Conservation (phyloP, 1,139 yeast species). For the Eremothecium sinecaudum region DNA sequence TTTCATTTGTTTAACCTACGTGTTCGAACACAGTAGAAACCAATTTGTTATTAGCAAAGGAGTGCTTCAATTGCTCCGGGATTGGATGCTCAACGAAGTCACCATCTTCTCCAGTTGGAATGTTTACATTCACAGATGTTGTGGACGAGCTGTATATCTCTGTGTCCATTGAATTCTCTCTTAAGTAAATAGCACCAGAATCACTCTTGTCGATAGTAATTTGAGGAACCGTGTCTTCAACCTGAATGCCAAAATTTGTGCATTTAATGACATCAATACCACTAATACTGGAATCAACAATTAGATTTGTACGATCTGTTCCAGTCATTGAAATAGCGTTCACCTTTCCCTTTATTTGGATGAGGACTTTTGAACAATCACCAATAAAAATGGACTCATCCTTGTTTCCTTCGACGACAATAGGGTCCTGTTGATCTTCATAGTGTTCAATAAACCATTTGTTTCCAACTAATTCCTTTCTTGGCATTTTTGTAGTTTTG, state of each 20-base stretch:
- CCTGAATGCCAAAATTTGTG: conserved; percentile 73
- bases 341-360: conserved; percentile 84
- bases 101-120: conserved; percentile 55
- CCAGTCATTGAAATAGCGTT: conserved; percentile 78
- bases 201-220: conserved; percentile 83
- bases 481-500: conserved; percentile 55
- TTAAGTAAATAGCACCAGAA: conserved; percentile 72
- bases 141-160: conserved; percentile 78
- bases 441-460: conserved; percentile 85
- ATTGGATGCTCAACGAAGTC: conserved; percentile 69
- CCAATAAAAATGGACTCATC: conserved; percentile 87
- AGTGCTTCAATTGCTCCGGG: conserved; percentile 82
- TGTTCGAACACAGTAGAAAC: conserved; percentile 49
- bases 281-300: conserved; percentile 76
- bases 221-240: conserved; percentile 70
- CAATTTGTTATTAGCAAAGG: conserved; percentile 39
- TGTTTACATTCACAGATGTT: conserved; percentile 73
- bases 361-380: conserved; percentile 59
- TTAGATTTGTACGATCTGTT: conserved; percentile 62
- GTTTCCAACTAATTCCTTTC: conserved; percentile 71
- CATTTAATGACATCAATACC: conserved; percentile 85
- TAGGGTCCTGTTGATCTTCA: conserved; percentile 45
- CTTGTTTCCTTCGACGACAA: conserved; percentile 69
- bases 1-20: conserved; percentile 35
- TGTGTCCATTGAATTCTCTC: conserved; percentile 56